These are phyloP conservation scores for Neocucurbitaria cava DNA, from an alignment of 2,329 filamentous ascomycete species.

Conservation along the genomic window DNA sequence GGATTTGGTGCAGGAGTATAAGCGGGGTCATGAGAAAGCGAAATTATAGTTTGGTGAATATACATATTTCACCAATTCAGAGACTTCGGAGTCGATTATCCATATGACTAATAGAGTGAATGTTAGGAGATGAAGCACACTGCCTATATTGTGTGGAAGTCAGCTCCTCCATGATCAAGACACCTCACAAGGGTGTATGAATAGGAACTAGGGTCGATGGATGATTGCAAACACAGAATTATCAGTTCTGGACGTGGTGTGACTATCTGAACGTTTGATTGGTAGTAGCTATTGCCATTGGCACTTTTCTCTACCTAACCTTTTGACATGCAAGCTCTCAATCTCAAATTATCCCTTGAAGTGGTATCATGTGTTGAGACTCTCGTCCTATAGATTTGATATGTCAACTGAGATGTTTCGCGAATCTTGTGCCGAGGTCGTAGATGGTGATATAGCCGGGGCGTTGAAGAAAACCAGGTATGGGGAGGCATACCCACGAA, in stretches of 20 bases:
- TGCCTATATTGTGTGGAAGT: no score
- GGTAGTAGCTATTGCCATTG: conserved; percentile 6
- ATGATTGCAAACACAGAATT: background rate
- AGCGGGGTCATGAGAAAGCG: conserved; percentile 46
- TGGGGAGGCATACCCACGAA: conserved; percentile 28
- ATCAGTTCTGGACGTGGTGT: background rate
- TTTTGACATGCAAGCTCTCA: conserved; percentile 10
- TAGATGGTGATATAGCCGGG: conserved; percentile 2
- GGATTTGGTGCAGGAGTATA: conserved; percentile 68
- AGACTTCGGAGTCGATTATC: no score
- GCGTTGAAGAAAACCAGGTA: conserved; percentile 5
- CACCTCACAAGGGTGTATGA: background rate
- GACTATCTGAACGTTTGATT: background rate
- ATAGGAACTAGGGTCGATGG: background rate
- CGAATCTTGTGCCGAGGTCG: conserved; percentile 5
- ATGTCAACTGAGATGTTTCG: conserved; percentile 29
- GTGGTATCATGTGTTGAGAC: conserved; percentile 36
- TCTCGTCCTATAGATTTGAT: conserved; percentile 25
- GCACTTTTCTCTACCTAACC: conserved; percentile 20
- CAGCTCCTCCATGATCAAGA: background rate
- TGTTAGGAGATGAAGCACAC: no score
- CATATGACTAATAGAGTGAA: no score
- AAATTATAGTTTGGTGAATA: conserved; percentile 36
- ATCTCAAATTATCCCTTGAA: conserved; percentile 10
- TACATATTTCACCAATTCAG: background rate